Evolutionary conservation across 1,284 basidiomycete species (phyloP), one percentile per base, ranked within the genome.

Genomic region (Marasmius fiardii): DNA sequence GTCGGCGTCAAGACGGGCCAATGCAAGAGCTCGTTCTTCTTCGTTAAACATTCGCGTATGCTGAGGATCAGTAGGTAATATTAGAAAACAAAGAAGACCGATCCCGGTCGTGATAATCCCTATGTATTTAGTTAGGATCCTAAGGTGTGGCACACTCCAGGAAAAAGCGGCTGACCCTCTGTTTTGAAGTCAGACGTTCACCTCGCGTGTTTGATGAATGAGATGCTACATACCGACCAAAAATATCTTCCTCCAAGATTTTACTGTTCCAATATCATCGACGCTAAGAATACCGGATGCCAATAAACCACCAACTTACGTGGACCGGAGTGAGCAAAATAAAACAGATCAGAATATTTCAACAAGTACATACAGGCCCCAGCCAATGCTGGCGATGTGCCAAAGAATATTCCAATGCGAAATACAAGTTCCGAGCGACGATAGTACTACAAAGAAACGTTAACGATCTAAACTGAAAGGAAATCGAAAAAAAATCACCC

Each of bases 371-470:
- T 57, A 78, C 75, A 79, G 26, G 75, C 74, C 20, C 77, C 76
- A 26, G 77, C 74, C 49, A 78, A 64, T 16, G 71, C 62, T 2
- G 76, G 72, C 3, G 75, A 69, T 3, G 73, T 47, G 2, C 75
- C 76, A 56, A 75, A 76, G 61, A 78, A 78, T 20, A 78, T 64
- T 0, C 76, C 76, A 14, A 77, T 68, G 14, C 76, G 68, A 26
- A 77, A 64, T 2, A 79, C 75, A 7, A 77, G 62, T 59, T 79
- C 76, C 18, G 63, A 63, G 14, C 76, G 70, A 39, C 74, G 70
- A 62, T 79, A 79, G 59, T 72, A 79, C 75, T 75, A 39, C 3
- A 34, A 41, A 20, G 18, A 16, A 35, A 51, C 35, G 21, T 24
- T 5, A 26, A 34, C 11, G 55, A n/a, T 51, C 16, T n/a, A 14